Conservation (phyloP, 441 rosid genomes). For the Kokia cookei region DNA sequence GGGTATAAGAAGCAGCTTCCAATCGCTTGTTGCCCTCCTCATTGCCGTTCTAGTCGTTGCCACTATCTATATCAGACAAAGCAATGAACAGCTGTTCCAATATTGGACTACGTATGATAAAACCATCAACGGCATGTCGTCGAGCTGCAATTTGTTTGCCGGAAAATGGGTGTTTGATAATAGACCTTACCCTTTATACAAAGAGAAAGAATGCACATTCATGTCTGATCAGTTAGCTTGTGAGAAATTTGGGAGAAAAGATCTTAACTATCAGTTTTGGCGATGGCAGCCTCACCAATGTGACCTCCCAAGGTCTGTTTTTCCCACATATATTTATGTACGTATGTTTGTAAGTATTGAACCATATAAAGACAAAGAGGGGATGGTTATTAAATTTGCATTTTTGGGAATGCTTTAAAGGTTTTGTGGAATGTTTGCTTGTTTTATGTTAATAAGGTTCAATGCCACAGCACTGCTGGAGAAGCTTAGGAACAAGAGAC, state of each 20-base stretch:
- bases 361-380: background rate
- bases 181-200: slow-evolving; percentile 35
- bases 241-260: slow-evolving; percentile 51
- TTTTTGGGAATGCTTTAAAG: slow-evolving; percentile 17
- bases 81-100: slow-evolving; percentile 15
- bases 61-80: slow-evolving; percentile 32
- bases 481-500: slow-evolving; percentile 54
- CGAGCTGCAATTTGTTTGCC: slow-evolving; percentile 39
- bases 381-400: background rate
- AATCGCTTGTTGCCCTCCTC: slow-evolving; percentile 60
- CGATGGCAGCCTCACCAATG: slow-evolving; percentile 62
- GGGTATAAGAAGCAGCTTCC: slow-evolving; percentile 54
- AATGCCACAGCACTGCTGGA: slow-evolving; percentile 62
- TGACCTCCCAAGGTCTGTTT: slow-evolving; percentile 49
- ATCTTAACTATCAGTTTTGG: slow-evolving; percentile 40
- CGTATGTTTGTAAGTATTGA: background rate
- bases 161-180: slow-evolving; percentile 56
- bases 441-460: slow-evolving; percentile 46
- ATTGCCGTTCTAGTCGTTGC: slow-evolving; percentile 40
- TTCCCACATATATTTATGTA: background rate
- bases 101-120: slow-evolving; percentile 1
- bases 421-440: slow-evolving; percentile 20
- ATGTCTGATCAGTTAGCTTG: slow-evolving; percentile 64
- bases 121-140: slow-evolving; percentile 8
- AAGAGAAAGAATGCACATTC: slow-evolving; percentile 42